Base-by-base conservation (phyloP, 371 early-diverging fungal species). In the Mortierella sp. region DNA sequence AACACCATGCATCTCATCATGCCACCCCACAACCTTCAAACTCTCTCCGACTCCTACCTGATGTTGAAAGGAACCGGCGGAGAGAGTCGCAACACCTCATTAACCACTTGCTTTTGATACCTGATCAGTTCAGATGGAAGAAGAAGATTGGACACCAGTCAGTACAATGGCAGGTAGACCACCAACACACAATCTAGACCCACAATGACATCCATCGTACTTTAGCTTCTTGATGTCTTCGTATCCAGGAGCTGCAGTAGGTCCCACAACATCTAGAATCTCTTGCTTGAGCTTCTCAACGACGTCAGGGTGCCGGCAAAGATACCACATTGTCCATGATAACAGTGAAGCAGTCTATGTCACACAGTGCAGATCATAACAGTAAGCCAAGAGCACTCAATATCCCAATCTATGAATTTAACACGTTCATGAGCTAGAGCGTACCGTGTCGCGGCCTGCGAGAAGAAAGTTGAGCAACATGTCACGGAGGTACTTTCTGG, bases 391-490 rank as follows among this genome's bases (percentile, higher is more conserved):
- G n/a, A n/a, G n/a, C n/a, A n/a, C n/a, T n/a, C n/a, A n/a, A n/a
- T n/a, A n/a, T n/a, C n/a, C n/a, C n/a, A n/a, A n/a, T n/a, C n/a
- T n/a, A n/a, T n/a, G n/a, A n/a, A n/a, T n/a, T n/a, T n/a, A n/a
- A n/a, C n/a, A n/a, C n/a, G n/a, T n/a, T n/a, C n/a, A 19, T 4
- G 44, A 34, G 12, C 5, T n/a, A 45, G 22, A n/a, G 22, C 58
- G 17, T 68, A 74, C 76, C 57, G 76, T 74, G 25, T 74, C 76
- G 39, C 76, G 68, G 45, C 76, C 76, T 14, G 76, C 76, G 16
- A 74, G 57, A 3, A 74, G 53, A 48, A 74, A 74, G 62, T 74
- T 74, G 34, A 74, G 50, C 0, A 74, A 44, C 76, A 74, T 74
- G 39, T 64, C 49, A 21, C 76, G 76, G 48, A 74, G 68, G 44